Percentiles rank a stretch among this genome's conserved stretches.
These are phyloP conservation scores for Lenzites betulinus DNA, from an alignment of 768 basidiomycete genomes.

Conservation along the genomic window DNA sequence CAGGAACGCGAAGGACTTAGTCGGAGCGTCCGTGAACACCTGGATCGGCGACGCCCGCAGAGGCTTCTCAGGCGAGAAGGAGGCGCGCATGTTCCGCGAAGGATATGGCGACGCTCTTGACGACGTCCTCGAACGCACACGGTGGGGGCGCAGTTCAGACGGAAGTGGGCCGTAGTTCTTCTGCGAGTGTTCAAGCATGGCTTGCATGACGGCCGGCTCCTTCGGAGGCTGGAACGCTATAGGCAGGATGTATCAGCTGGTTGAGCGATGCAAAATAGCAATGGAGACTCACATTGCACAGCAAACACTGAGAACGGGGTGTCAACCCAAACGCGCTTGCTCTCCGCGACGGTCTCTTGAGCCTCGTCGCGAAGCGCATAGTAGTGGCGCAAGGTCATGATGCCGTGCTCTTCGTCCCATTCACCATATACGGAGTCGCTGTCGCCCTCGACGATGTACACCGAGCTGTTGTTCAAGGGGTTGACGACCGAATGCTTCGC, in stretches of 20 bases:
- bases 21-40: constrained; percentile 21
- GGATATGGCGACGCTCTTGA: constrained; percentile 80
- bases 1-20: constrained; percentile 19
- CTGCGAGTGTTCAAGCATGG: constrained; percentile 70
- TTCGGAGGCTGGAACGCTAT: constrained; percentile 72
- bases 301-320: constrained; percentile 76
- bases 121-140: constrained; percentile 64
- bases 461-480: constrained; percentile 28
- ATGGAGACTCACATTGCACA: constrained; percentile 59
- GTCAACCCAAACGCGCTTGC: constrained; percentile 64
- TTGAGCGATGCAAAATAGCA: not conserved
- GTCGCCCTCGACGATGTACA: constrained; percentile 59
- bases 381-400: constrained; percentile 63
- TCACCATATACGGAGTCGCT: constrained; percentile 40
- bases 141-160: constrained; percentile 63
- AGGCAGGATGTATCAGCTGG: not conserved
- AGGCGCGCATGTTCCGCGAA: constrained; percentile 46
- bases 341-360: constrained; percentile 64
- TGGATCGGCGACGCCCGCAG: constrained; percentile 30
- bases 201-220: constrained; percentile 67
- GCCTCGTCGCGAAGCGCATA: constrained; percentile 72
- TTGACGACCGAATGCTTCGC: constrained; percentile 1
- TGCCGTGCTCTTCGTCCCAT: constrained; percentile 74
- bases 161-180: constrained; percentile 75
- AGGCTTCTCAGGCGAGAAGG: constrained; percentile 46